Evolutionary conservation across 148 eudicot genomes (phyloP), one percentile per base, ranked within the genome.

Genomic region (Agrostemma githago): DNA sequence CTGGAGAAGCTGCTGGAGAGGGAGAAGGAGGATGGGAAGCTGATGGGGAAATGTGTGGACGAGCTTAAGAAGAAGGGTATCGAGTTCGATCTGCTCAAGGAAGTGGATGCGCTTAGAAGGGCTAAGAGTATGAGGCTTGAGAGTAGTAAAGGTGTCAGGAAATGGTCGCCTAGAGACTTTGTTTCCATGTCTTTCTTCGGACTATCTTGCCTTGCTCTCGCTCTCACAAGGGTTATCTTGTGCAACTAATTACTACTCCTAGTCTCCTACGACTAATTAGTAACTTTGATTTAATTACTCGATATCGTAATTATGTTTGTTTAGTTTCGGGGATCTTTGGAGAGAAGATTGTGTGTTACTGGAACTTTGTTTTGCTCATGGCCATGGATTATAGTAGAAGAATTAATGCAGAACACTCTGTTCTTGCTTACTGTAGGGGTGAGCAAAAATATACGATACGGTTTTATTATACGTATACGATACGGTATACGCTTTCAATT

Each of bases 71-170:
- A 78, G 62, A 91, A 92, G 17, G 97, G 97, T 9, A 38, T 83
- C n/a, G 92, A 89, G 8, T 92, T 92, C 67, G 97, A 92, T 83
- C 46, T 92, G 84, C 63, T 92, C 77, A 92, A 88, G 78, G 97
- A 89, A 51, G 94, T 92, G 0, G 92, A 89, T 70, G 92, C 94
- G 1, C 84, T 89, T 5, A 61, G 97, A 43, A 81, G 92, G 62
- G 94, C 94, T 0, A 92, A 92, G 76, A 88, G 89, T 53, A 84
- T 92, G 87, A 65, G 89, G 71, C 76, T 89, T 37, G 97, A 89
- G 53, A 66, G 83, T 26, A 26, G 34, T 21, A 91, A 81, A 72
- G 80, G 68, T 15, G 90, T 90, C 0, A 68, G 75, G 71, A 90
- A 86, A 82, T 88, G 92, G 96, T 88, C 90, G 1, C 77, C 86